Base-by-base conservation (phyloP, 129 eudicot species). In the Artemisia tridentata region DNA sequence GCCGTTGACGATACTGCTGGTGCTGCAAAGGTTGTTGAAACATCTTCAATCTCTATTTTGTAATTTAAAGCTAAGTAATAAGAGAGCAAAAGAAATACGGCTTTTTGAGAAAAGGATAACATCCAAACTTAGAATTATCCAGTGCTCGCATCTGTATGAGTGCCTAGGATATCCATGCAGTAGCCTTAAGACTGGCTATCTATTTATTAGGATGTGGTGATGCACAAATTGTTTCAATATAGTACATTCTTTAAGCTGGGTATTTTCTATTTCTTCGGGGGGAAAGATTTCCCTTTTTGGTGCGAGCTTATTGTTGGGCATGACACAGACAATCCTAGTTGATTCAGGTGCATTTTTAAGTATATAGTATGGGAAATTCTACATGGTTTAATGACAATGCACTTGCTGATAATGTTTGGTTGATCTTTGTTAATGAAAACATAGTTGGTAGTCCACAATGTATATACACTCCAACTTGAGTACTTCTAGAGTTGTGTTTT, bases 1-100 rank as follows among this genome's bases (percentile, higher is more conserved):
- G 96, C 98, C 17, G 96, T 87, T 60, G 95, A 89, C 77, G 96
- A 93, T 76, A 93, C 98, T 62, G 98, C 98, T 80, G 98, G 98
- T 78, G 98, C 98, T 61, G 98, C 98, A 38, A 82, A 93, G 96
- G 98, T 93, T 75, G 25, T 19, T 15, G 48, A 61, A 54, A 48
- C 58, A 29, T 65, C 48, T n/a, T 17, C 5, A 54, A 0, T 66
- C 47, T 41, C 11, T 63, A n/a, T 41, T 29, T n/a, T 31, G 9
- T 15, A 38, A 38, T 31, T 64, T 49, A 11, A 43, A n/a, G 34
- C 17, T 27, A 38, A 38, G 45, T 38, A 27, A 27, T 60, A 60
- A 8, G 56, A 51, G 14, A 13, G 18, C 65, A 25, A 60, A 45
- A 65, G 17, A 65, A 20, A 18, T 65, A 34, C 11, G 45, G 45